These are phyloP conservation scores for Acaromyces ingoldii DNA, from an alignment of 1,284 basidiomycete species.

Conservation along the genomic window DNA sequence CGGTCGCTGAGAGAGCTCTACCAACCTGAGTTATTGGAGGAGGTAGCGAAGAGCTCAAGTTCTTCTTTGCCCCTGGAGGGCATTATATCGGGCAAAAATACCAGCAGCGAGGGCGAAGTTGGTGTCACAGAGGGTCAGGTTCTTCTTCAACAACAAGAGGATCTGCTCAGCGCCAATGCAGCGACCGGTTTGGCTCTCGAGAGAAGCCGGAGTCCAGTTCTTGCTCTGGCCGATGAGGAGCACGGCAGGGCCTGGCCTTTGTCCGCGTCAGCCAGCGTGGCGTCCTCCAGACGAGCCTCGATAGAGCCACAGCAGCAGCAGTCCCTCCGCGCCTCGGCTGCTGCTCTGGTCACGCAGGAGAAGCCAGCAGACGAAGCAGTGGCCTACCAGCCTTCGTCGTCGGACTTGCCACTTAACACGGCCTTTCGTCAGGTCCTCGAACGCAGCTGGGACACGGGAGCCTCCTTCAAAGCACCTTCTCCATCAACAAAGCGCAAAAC, in stretches of 20 bases:
- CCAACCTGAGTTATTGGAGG: constrained; percentile 7
- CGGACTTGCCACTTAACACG: constrained; percentile 31
- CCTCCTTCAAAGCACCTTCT: too few species aligned
- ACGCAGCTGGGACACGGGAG: constrained; percentile 34
- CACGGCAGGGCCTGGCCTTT: constrained; percentile 15
- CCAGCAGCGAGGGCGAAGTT: too few species aligned
- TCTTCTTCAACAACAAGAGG: too few species aligned
- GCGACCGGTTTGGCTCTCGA: too few species aligned
- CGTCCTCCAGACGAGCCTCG: background rate
- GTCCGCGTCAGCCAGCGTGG: too few species aligned
- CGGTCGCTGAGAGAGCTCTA: constrained; percentile 52
- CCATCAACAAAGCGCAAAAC: background rate
- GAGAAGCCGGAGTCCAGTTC: constrained; percentile 24
- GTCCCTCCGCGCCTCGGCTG: background rate
- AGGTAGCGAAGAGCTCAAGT: background rate
- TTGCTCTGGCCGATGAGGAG: constrained; percentile 27
- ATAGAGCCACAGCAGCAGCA: background rate
- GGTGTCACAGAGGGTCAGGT: too few species aligned
- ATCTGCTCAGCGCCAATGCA: background rate
- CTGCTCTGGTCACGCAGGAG: background rate
- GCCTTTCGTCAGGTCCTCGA: constrained; percentile 38
- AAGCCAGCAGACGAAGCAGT: background rate
- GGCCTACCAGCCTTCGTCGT: background rate
- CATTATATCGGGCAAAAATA: too few species aligned
- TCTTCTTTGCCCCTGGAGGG: constrained; percentile 6